Conservation (phyloP, 257 asterid genomes). For the Nicotiana noctiflora region DNA sequence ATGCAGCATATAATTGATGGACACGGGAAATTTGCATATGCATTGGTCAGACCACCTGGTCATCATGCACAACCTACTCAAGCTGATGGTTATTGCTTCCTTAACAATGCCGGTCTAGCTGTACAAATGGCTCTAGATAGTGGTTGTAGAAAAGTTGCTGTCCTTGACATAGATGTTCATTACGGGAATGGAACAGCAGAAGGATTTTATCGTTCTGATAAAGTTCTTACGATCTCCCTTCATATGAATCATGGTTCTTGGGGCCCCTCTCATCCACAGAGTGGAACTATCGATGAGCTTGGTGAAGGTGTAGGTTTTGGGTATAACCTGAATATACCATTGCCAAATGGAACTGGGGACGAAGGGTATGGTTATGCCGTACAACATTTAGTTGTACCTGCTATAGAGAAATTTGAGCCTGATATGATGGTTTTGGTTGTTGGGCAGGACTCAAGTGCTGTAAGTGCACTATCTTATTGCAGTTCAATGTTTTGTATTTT, state of each 20-base stretch:
- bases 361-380: conserved; percentile 61
- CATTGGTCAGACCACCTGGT: conserved; percentile 92
- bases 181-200: conserved; percentile 94
- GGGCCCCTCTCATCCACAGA: conserved; percentile 97
- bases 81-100: conserved; percentile 91
- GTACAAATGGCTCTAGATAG: conserved; percentile 51
- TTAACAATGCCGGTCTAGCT: conserved; percentile 84
- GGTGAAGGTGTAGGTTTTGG: conserved; percentile 82
- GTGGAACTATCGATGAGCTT: conserved; percentile 66
- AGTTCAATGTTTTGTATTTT: not conserved
- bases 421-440: conserved; percentile 64
- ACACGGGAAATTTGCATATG: conserved; percentile 44
- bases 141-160: conserved; percentile 47
- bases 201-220: conserved; percentile 61
- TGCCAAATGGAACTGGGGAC: conserved; percentile 92
- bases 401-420: conserved; percentile 62
- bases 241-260: conserved; percentile 97
- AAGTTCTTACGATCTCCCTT: conserved; percentile 75
- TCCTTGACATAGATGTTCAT: conserved; percentile 84
- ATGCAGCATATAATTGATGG: conserved; percentile 67
- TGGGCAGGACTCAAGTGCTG: conserved; percentile 96
- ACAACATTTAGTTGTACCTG: conserved; percentile 55
- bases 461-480: conserved; percentile 29
- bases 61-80: conserved; percentile 92
- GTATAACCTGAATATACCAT: conserved; percentile 73